Evolutionary conservation across 352 stramenopile species (phyloP).

Genomic region (Phytophthora cryptogea): DNA sequence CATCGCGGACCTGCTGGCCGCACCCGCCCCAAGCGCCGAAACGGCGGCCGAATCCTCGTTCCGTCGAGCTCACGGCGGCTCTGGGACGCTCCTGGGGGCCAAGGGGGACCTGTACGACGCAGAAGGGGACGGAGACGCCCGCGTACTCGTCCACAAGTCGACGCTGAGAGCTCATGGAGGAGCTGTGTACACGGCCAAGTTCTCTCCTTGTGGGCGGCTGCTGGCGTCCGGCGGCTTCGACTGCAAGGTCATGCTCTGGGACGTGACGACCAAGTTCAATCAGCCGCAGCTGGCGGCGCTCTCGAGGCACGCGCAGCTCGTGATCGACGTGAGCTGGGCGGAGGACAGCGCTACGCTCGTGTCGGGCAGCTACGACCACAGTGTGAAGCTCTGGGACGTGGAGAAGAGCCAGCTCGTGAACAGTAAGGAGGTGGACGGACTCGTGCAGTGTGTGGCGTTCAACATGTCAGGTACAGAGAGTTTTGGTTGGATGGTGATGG

Average conservation of each 20-base stretch:
- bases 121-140: slow-evolving; percentile 58
- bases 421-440: slow-evolving; percentile 73
- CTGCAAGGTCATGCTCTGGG: slow-evolving; percentile 84
- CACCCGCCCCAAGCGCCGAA: slow-evolving; percentile 39
- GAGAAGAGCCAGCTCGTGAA: slow-evolving; percentile 70
- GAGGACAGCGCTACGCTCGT: slow-evolving; percentile 76
- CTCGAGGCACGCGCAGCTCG: slow-evolving; percentile 75
- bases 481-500: background rate
- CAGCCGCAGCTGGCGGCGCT: slow-evolving; percentile 84
- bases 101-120: slow-evolving; percentile 63
- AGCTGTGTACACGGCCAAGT: slow-evolving; percentile 89
- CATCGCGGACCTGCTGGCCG: slow-evolving; percentile 66
- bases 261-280: slow-evolving; percentile 90
- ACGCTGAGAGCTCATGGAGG: slow-evolving; percentile 75
- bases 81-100: slow-evolving; percentile 39
- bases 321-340: slow-evolving; percentile 88
- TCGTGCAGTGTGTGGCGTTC: slow-evolving; percentile 87
- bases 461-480: slow-evolving; percentile 62
- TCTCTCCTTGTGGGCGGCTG: slow-evolving; percentile 81
- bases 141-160: slow-evolving; percentile 83
- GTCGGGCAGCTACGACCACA: slow-evolving; percentile 87
- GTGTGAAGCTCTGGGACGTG: slow-evolving; percentile 88
- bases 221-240: slow-evolving; percentile 82
- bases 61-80: slow-evolving; percentile 39
- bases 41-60: slow-evolving; percentile 40